Base-by-base conservation (phyloP, 768 basidiomycete genomes). In the Auriculariales sp. region DNA sequence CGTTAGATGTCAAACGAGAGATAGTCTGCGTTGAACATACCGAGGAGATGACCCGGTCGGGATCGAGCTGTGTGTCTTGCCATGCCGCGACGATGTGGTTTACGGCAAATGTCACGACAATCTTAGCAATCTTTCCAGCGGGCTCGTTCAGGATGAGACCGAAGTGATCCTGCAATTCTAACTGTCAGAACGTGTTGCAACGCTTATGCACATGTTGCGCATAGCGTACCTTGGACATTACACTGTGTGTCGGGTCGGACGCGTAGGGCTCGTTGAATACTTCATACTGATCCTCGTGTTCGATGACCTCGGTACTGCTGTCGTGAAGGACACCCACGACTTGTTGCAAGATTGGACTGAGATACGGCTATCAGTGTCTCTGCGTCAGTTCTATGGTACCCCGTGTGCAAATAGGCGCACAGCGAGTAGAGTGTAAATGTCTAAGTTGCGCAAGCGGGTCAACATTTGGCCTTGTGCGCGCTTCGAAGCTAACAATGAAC, bases 231-330 rank as follows among this genome's bases (percentile, higher is more conserved):
- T 83, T 84, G 30, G 80, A 81, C 47, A 84, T 66, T 53, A 81
- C 64, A 62, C 79, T 81, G 61, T 85, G 83, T 1, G 82, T 79
- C 3, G 83, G 83, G 58, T 85, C 81, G 10, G 78, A 79, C 7
- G 82, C 80, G 54, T 73, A 60, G 3, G 76, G 72, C 56, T 82
- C 72, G 56, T 80, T 67, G 63, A 83, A 86, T 54, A 74, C 77
- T 59, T 78, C 74, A 51, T 75, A 83, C 62, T 84, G 81, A 54
- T 84, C 82, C 29, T 76, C 72, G 24, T 68, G 72, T 59, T 83
- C 73, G 56, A 85, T 81, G 51, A 84, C 79, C 24, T 76, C 75
- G 58, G 79, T 78, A 56, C 78, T 81, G 4, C 78, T 76, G 57
- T 78, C 74, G 42, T 72, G 68, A 11, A 84, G 69, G 10, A 72